Evolutionary conservation across 2,329 filamentous ascomycete genomes (phyloP).

Genomic region (Botrytis pseudocinerea): DNA sequence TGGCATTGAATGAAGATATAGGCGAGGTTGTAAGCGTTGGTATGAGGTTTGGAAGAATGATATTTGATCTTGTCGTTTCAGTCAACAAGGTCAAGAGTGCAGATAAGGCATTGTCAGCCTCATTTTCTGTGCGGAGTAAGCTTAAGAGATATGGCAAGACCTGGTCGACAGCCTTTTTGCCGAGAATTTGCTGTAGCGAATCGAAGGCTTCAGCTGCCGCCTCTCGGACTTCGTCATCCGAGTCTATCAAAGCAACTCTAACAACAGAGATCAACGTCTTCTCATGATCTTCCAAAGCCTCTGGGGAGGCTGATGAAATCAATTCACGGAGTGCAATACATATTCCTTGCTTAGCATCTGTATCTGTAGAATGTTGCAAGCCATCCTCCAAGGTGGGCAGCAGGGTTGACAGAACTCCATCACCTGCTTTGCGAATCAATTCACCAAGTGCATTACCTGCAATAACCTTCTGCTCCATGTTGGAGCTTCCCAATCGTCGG

Average conservation of each 20-base stretch:
- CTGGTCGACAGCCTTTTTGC: constrained; percentile 93
- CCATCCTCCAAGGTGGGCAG: constrained; percentile 92
- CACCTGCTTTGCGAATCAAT: constrained; percentile 93
- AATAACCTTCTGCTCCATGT: constrained; percentile 99
- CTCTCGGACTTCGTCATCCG: constrained; percentile 85
- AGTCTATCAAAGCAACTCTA: constrained; percentile 86
- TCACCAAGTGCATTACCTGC: constrained; percentile 96
- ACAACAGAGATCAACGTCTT: constrained; percentile 94
- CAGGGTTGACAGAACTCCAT: constrained; percentile 83
- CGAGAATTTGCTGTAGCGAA: constrained; percentile 86
- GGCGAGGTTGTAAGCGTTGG: constrained; percentile 88
- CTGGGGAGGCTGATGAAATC: constrained; percentile 82
- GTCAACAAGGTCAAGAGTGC: constrained; percentile 92
- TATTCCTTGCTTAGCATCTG: constrained; percentile 93
- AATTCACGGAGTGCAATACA: constrained; percentile 94
- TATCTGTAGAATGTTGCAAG: constrained; percentile 82
- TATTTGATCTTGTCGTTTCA: constrained; percentile 89
- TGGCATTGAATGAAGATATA: constrained; percentile 92
- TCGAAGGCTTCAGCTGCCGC: constrained; percentile 97
- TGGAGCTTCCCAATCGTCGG: constrained; percentile 86
- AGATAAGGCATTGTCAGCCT: constrained; percentile 88
- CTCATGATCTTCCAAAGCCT: constrained; percentile 90
- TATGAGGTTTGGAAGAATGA: constrained; percentile 93
- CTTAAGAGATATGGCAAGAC: constrained; percentile 90
- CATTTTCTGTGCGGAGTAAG: constrained; percentile 79